phyloP scores from a whole-genome alignment of 176 grass and related monocot genomes.

The Zoysia pacifica region DNA sequence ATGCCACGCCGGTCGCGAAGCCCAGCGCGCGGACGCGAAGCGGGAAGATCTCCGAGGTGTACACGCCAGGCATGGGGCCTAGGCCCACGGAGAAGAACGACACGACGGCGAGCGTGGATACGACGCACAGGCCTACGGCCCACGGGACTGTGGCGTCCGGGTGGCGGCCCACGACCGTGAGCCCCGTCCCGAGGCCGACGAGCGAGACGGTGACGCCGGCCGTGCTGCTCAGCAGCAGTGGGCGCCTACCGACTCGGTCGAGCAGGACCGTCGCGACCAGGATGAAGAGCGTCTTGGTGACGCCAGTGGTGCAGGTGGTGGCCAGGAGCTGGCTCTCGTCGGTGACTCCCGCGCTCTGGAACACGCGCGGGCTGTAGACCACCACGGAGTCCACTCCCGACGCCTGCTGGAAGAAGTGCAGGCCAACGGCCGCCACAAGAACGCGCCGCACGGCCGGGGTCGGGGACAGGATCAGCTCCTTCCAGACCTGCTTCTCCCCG shows the following conservation, averaged over 20 bases:
- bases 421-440: conserved; percentile 42
- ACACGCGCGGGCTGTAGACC: conserved; percentile 69
- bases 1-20: conserved; percentile 43
- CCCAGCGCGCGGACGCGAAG: conserved; percentile 67
- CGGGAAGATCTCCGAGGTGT: conserved; percentile 69
- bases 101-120: conserved; percentile 48
- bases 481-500: conserved; percentile 59
- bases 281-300: conserved; percentile 56
- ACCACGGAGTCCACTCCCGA: conserved; percentile 71
- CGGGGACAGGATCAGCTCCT: conserved; percentile 52
- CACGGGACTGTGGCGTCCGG: conserved; percentile 25
- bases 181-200: conserved; percentile 40
- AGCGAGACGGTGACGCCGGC: conserved; percentile 51
- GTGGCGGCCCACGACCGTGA: conserved; percentile 43
- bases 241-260: conserved; percentile 65
- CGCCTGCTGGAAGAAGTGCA: conserved; percentile 75
- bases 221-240: conserved; percentile 53
- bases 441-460: conserved; percentile 51
- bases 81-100: conserved; percentile 62
- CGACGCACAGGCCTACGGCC: conserved; percentile 52
- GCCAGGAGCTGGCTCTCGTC: conserved; percentile 40
- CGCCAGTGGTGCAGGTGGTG: conserved; percentile 60
- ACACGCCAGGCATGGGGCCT: conserved; percentile 61
- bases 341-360: conserved; percentile 58
- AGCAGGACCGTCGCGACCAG: conserved; percentile 54